Evolutionary conservation across 257 asterid species (phyloP).

Genomic region (Euphrasia confusa): DNA sequence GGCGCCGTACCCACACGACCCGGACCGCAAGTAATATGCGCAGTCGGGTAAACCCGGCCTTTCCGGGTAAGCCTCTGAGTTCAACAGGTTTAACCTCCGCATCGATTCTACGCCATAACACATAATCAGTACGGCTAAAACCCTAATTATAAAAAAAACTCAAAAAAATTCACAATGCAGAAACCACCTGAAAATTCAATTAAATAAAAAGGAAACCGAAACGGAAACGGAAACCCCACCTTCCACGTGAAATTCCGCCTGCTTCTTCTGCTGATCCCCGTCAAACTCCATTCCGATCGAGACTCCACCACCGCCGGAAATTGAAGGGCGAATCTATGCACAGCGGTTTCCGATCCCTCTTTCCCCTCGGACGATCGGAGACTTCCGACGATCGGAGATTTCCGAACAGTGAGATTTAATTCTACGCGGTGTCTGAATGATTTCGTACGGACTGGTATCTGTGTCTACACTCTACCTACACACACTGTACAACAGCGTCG

Average conservation of each 20-base stretch:
- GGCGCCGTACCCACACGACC: slow-evolving; percentile 74
- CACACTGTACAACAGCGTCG: not conserved
- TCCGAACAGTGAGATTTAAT: slow-evolving; percentile 28
- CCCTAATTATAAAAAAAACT: slow-evolving; percentile 19
- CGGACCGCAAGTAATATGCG: slow-evolving; percentile 67
- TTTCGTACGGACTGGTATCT: slow-evolving; percentile 36
- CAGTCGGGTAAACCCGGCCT: slow-evolving; percentile 70
- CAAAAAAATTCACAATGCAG: slow-evolving; percentile 26
- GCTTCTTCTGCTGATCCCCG: slow-evolving; percentile 41
- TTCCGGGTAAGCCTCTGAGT: slow-evolving; percentile 63
- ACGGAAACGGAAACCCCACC: slow-evolving; percentile 27
- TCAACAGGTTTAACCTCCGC: slow-evolving; percentile 55
- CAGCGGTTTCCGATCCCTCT: slow-evolving; percentile 4
- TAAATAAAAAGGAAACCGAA: not conserved
- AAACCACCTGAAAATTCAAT: not conserved
- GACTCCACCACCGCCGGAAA: slow-evolving; percentile 1
- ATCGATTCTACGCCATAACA: slow-evolving; percentile 46
- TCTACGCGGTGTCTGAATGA: slow-evolving; percentile 30
- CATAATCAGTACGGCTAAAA: slow-evolving; percentile 23
- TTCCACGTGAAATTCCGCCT: slow-evolving; percentile 50
- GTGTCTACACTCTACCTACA: slow-evolving; percentile 23
- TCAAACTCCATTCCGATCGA: slow-evolving; percentile 47
- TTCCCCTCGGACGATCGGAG: slow-evolving; percentile 18
- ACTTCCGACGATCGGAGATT: slow-evolving; percentile 14
- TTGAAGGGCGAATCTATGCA: slow-evolving; percentile 20